Percentiles rank a stretch among this genome's conserved stretches.
Conservation (phyloP, 805 yeast species). For the Wickerhamiella hasegawae region DNA sequence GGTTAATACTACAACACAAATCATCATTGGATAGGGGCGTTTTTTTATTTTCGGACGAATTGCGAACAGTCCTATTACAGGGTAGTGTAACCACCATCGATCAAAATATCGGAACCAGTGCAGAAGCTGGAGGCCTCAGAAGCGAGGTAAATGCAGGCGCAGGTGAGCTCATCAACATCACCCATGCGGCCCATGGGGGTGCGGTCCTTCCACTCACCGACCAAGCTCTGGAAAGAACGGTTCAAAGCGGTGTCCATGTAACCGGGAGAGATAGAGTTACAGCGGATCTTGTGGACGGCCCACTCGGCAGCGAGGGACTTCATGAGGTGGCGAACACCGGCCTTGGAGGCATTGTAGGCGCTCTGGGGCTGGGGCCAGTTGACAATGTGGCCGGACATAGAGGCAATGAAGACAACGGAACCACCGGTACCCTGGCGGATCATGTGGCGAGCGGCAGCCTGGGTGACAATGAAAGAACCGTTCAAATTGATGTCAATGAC, state of each 20-base stretch:
- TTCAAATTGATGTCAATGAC: slow-evolving; percentile 49
- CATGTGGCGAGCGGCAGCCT: slow-evolving; percentile 51
- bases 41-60: too few relatives aligned
- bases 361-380: slow-evolving; percentile 60
- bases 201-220: slow-evolving; percentile 43
- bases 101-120: slow-evolving; percentile 51
- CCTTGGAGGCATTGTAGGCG: slow-evolving; percentile 59
- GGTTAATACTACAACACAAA: too few relatives aligned
- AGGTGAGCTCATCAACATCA: slow-evolving; percentile 53
- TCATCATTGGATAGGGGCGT: too few relatives aligned
- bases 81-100: slow-evolving; percentile 42
- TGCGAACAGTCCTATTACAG: too few relatives aligned
- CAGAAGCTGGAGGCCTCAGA: slow-evolving; percentile 41
- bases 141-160: slow-evolving; percentile 47
- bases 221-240: slow-evolving; percentile 36
- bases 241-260: slow-evolving; percentile 58
- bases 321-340: slow-evolving; percentile 52
- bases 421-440: slow-evolving; percentile 40
- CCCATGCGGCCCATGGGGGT: slow-evolving; percentile 57
- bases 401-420: slow-evolving; percentile 46
- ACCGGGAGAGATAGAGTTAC: slow-evolving; percentile 54
- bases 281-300: slow-evolving; percentile 53
- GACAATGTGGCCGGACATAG: slow-evolving; percentile 57
- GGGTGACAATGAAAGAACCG: slow-evolving; percentile 51
- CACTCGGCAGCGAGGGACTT: slow-evolving; percentile 58